Evolutionary conservation across 371 early-diverging fungal genomes (phyloP), one percentile per base, ranked within the genome.

Genomic region (Apophysomyces sp.): DNA sequence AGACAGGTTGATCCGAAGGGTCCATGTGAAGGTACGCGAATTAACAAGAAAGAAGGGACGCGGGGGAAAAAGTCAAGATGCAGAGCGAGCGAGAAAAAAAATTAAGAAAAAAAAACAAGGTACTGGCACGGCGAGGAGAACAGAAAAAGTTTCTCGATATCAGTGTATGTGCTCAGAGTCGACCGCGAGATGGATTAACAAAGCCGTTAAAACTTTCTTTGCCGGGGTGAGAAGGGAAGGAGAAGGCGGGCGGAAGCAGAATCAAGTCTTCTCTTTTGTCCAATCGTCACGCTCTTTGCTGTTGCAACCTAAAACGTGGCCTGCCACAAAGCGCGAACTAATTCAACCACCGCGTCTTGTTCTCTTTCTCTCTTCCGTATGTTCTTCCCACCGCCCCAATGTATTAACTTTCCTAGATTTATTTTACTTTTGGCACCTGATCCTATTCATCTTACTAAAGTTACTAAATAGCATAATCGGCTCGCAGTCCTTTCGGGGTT

Each of bases 1-100:
- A 64, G 55, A 69, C 63, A 54, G 68, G 57, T 39, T 61, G 60
- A 39, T 70, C 67, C 52, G 64, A 53, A 34, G 67, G 29, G 62
- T 68, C 58, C 72, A 72, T 67, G 32, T 44, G n/a, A 9, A 44
- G 49, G 18, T 21, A 44, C 49, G 49, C 49, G 49, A 63, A n/a
- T n/a, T n/a, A n/a, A n/a, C n/a, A 34, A 39, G 29, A 31, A 24
- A 41, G 32, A 49, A 16, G 15, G 34, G 44, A 15, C 12, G 26
- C 39, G 52, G 7, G 44, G 30, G 27, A 58, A 32, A 30, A 41
- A 58, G 32, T 18, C 59, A 58, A 31, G 34, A 11, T 8, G 13
- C 4, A 34, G 34, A 34, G 34, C n/a, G n/a, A n/a, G n/a, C n/a
- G 13, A 34, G 34, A 29, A 55, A 28, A 29, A 21, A 30, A 16